Percentiles rank a stretch among this genome's conserved stretches.
Conservation (phyloP, 257 asterid genomes). For the Ballota nigra region DNA sequence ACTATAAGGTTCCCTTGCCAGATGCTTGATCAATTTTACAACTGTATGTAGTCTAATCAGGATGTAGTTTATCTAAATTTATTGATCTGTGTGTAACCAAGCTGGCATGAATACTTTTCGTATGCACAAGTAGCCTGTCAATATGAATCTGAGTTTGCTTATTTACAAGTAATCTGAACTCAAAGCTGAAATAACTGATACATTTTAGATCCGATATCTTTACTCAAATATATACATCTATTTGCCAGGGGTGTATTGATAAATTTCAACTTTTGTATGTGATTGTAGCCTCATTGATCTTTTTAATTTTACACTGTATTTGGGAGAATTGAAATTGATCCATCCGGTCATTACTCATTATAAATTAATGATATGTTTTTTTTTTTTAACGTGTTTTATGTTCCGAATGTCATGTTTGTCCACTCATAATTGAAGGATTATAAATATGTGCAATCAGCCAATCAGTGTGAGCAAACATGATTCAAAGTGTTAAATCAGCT, state of each 20-base stretch:
- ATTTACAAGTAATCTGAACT: neutral
- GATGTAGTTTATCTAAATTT: neutral
- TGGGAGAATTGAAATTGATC: neutral
- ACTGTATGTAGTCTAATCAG: neutral
- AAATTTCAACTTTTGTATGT: neutral
- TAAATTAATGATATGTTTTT: too few species aligned
- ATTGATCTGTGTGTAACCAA: neutral
- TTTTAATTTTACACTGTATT: too few species aligned
- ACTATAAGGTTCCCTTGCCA: slow-evolving; percentile 32
- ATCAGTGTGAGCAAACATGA: too few species aligned
- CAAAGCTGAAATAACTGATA: too few species aligned
- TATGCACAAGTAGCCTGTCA: neutral
- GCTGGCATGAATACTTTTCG: neutral
- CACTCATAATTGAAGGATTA: too few species aligned
- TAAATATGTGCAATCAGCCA: too few species aligned
- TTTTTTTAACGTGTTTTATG: too few species aligned
- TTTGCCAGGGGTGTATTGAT: neutral
- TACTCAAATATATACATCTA: neutral
- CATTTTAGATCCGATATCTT: neutral
- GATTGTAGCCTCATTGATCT: neutral
- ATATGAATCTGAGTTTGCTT: neutral
- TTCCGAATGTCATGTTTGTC: too few species aligned
- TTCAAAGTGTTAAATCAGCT: too few species aligned
- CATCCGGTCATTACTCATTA: neutral
- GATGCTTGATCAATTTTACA: slow-evolving; percentile 35